Conservation (phyloP, 1,284 basidiomycete genomes). For the Melampsora larici-populina region DNA sequence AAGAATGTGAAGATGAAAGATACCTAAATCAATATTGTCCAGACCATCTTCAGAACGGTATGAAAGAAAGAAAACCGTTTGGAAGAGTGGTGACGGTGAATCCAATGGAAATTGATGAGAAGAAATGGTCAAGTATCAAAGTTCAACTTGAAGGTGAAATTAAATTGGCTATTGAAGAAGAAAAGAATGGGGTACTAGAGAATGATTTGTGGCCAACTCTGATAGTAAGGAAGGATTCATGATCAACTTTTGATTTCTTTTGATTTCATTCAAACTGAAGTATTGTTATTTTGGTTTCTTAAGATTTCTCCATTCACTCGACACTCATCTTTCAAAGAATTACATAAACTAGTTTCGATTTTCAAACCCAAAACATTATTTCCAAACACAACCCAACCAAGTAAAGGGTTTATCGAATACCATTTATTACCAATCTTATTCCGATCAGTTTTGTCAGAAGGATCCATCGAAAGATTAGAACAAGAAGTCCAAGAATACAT, state of each 20-base stretch:
- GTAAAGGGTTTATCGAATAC: slow-evolving; percentile 24
- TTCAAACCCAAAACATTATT: slow-evolving; percentile 25
- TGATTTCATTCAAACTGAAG: no score
- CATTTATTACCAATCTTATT: slow-evolving; percentile 22
- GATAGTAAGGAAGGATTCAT: slow-evolving; percentile 9
- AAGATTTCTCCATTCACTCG: slow-evolving; percentile 19
- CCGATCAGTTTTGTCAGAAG: background rate
- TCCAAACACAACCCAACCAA: slow-evolving; percentile 17
- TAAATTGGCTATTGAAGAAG: no score
- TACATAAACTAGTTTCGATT: slow-evolving; percentile 17
- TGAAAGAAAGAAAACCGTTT: no score
- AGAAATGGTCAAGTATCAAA: background rate
- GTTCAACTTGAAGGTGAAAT: background rate
- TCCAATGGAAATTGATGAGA: slow-evolving; percentile 17
- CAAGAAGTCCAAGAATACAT: background rate
- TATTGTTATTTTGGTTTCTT: background rate
- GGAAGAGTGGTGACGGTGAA: slow-evolving; percentile 15
- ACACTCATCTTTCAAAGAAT: slow-evolving; percentile 32
- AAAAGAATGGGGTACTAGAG: background rate
- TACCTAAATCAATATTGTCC: no score
- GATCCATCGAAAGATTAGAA: background rate
- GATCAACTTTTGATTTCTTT: no score
- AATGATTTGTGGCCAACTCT: slow-evolving; percentile 18
- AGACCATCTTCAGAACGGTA: no score
- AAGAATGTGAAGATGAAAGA: background rate